Evolutionary conservation across 257 asterid species (phyloP).

Genomic region (Capsicum rhomboideum): DNA sequence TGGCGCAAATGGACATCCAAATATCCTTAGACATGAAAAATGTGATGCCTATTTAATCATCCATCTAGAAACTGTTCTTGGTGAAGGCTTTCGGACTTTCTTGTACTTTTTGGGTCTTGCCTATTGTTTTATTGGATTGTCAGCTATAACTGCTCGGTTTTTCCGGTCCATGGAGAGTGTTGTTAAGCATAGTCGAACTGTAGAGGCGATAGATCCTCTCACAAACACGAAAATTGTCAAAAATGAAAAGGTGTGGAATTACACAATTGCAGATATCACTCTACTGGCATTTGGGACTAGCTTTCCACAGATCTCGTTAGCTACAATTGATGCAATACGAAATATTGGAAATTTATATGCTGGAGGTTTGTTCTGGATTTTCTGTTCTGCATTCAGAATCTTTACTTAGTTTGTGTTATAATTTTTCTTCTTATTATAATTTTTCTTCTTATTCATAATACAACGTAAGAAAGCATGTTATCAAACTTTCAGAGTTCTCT

Average conservation of each 20-base stretch:
- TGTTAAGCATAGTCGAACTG: conserved; percentile 63
- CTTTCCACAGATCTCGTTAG: conserved; percentile 94
- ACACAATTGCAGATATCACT: conserved; percentile 77
- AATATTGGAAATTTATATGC: conserved; percentile 68
- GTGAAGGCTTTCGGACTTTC: conserved; percentile 44
- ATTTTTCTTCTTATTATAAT: too few species aligned
- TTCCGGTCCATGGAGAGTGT: conserved; percentile 90
- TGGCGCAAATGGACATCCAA: conserved; percentile 16
- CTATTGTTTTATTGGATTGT: conserved; percentile 81
- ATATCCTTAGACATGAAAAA: conserved; percentile 22
- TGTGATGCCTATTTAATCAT: conserved; percentile 46
- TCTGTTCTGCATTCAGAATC: neutral
- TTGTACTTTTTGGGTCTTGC: conserved; percentile 60
- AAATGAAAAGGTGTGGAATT: conserved; percentile 79
- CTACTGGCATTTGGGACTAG: conserved; percentile 95
- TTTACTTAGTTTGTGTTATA: neutral
- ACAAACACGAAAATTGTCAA: conserved; percentile 41
- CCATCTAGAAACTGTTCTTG: conserved; percentile 41
- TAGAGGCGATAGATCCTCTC: conserved; percentile 51
- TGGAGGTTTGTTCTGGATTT: conserved; percentile 56
- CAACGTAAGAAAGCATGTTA: neutral
- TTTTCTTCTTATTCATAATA: neutral
- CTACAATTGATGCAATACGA: conserved; percentile 88
- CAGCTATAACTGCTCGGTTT: conserved; percentile 87
- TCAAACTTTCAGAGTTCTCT: neutral